Percentiles rank a stretch among this genome's conserved stretches.
These are phyloP conservation scores for Arthroderma sp. DNA, from an alignment of 2,329 filamentous ascomycete genomes.

Conservation along the genomic window DNA sequence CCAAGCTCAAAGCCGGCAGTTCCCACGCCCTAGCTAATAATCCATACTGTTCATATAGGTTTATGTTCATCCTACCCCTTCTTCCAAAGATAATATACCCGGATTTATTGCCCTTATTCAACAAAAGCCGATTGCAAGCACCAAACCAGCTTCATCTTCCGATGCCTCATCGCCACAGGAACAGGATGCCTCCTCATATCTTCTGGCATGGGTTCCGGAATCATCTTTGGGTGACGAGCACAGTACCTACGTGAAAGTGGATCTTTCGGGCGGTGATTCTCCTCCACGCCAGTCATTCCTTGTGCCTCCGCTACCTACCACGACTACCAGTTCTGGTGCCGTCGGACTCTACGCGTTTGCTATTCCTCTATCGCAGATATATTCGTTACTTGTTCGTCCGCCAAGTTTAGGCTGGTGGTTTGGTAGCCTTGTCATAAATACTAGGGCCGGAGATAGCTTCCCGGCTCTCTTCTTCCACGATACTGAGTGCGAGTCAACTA, in stretches of 20 bases:
- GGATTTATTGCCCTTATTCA: conserved; percentile 89
- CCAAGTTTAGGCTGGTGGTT: conserved; percentile 98
- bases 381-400: conserved; percentile 76
- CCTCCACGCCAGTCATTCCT: conserved; percentile 78
- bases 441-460: conserved; percentile 77
- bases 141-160: conserved; percentile 20
- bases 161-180: conserved; percentile 28
- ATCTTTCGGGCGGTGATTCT: conserved; percentile 69
- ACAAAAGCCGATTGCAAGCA: conserved; percentile 50
- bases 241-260: conserved; percentile 89
- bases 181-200: conserved; percentile 40
- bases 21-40: conserved; percentile 2
- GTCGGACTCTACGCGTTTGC: conserved; percentile 80
- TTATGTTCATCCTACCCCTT: conserved; percentile 88
- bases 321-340: conserved; percentile 58
- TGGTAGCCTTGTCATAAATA: conserved; percentile 88
- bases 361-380: conserved; percentile 77
- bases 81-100: conserved; percentile 86
- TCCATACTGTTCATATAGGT: conserved; percentile 43
- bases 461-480: conserved; percentile 97
- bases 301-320: conserved; percentile 79
- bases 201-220: conserved; percentile 90
- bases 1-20: background rate
- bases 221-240: conserved; percentile 72
- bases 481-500: conserved; percentile 89